phyloP scores from a whole-genome alignment of 1,284 basidiomycete genomes.

The Tilletiaria anomala region DNA sequence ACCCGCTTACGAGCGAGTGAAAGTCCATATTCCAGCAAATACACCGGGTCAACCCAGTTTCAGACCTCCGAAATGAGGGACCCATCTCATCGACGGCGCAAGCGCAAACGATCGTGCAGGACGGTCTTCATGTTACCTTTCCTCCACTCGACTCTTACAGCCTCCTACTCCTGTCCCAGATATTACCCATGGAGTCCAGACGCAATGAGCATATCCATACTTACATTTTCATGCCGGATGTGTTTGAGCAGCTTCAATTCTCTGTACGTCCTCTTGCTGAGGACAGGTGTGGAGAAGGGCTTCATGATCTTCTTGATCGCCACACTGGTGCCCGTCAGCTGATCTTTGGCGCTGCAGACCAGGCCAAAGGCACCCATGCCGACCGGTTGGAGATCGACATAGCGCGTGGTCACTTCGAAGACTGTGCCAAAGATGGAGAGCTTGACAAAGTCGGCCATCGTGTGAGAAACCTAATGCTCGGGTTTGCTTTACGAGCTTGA shows the following conservation, averaged over 20 bases:
- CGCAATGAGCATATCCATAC: constrained; percentile 6
- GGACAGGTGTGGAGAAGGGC: constrained; percentile 91
- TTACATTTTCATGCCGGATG: constrained; percentile 92
- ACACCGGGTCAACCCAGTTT: no score
- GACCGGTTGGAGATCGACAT: constrained; percentile 99
- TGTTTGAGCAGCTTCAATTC: constrained; percentile 98
- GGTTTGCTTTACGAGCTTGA: no score
- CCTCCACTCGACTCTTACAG: no score
- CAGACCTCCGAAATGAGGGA: no score
- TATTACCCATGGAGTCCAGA: not conserved
- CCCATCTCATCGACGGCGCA: no score
- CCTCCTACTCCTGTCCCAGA: no score
- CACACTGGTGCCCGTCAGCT: constrained; percentile 81
- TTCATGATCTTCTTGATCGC: constrained; percentile 99
- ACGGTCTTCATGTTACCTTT: no score
- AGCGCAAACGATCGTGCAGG: no score
- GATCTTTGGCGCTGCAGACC: constrained; percentile 79
- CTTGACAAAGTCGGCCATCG: constrained; percentile 59
- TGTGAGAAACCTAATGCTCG: no score
- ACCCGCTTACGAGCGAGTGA: no score
- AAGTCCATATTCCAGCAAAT: no score
- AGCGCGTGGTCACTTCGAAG: constrained; percentile 65
- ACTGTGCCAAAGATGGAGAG: constrained; percentile 95
- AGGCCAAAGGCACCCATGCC: constrained; percentile 68
- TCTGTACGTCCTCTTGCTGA: constrained; percentile 91